Base-by-base conservation (phyloP, 2,329 filamentous ascomycete genomes). In the Beauveria sp. region DNA sequence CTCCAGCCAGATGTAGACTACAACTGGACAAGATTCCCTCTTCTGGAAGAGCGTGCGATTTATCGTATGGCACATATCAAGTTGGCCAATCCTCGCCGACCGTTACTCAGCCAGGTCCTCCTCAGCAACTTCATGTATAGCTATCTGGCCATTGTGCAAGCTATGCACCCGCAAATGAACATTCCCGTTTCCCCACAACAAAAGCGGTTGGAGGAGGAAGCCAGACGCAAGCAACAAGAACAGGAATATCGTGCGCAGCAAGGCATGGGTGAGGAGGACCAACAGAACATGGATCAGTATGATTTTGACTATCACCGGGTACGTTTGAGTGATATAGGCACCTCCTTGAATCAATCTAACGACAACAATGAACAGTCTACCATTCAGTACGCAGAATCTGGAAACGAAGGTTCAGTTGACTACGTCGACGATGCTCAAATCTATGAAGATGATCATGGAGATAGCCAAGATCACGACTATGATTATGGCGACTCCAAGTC, bases 71-170 rank as follows among this genome's bases (percentile, higher is more conserved):
- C 94, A 20, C 94, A 99, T 72, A 96, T 97, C 76, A 99, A 99
- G 75, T 84, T 99, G 63, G 94, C 94, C n/a, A 97, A 99, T 71
- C 94, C 94, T 43, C 87, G 93, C 50, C 88, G 94, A 61, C 90
- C 93, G 46, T 77, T 99, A 56, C 89, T 96, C 70, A 97, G 93
- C 63, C 94, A 99, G 74, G 94, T 99, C 24, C 80, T 99, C 62
- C 83, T 99, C 66, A 97, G 92, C 76, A 99, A 99, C 73, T 99
- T 99, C 75, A 99, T 99, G 94, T 99, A 99, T 77, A 94, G 92
- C 61, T 99, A 99, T 73, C 83, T 99, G 65, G 94, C 94, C 64
- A 99, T 97, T 74, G 94, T 99, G 51, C 94, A 99, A 76, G 92
- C 96, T 69, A 97, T 97, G 91, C 94, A 99, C 73, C 94, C 94